Conservation (phyloP, 106 monocot genomes). For the Xerophyta viscosa region DNA sequence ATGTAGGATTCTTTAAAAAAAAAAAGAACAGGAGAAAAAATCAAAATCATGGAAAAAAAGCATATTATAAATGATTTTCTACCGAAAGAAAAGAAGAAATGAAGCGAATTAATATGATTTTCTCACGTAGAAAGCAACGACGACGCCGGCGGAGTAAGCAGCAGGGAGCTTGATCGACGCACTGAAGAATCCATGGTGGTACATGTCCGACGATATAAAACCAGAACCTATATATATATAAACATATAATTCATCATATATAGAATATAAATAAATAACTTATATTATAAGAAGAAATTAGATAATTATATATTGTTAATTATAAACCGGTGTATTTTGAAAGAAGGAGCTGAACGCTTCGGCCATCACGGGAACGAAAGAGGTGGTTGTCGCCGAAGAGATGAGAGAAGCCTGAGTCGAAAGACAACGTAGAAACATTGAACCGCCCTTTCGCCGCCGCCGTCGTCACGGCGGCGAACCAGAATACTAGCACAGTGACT, state of each 20-base stretch:
- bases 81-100: no score
- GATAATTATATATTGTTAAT: background rate
- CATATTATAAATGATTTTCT: no score
- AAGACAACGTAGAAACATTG: constrained; percentile 1
- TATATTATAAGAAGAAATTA: no score
- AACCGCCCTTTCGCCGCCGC: background rate
- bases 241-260: no score
- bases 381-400: constrained; percentile 2
- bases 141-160: constrained; percentile 24
- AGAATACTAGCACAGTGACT: background rate
- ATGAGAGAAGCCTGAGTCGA: background rate
- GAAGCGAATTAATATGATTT: no score
- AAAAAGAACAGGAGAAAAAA: no score
- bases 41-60: no score
- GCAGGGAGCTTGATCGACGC: constrained; percentile 35
- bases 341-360: background rate
- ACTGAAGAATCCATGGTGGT: constrained; percentile 26
- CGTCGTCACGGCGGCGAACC: background rate
- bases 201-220: constrained; percentile 19
- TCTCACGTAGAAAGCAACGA: constrained; percentile 33
- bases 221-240: constrained; percentile 13
- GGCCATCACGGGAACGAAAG: background rate
- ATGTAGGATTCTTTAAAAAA: no score
- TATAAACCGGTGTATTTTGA: background rate
- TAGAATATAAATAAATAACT: no score